A percentile compares a stretch with the other conserved stretches of the same genome.
Evolutionary conservation across 352 stramenopile genomes (phyloP).

Genomic region (Albugo candida): DNA sequence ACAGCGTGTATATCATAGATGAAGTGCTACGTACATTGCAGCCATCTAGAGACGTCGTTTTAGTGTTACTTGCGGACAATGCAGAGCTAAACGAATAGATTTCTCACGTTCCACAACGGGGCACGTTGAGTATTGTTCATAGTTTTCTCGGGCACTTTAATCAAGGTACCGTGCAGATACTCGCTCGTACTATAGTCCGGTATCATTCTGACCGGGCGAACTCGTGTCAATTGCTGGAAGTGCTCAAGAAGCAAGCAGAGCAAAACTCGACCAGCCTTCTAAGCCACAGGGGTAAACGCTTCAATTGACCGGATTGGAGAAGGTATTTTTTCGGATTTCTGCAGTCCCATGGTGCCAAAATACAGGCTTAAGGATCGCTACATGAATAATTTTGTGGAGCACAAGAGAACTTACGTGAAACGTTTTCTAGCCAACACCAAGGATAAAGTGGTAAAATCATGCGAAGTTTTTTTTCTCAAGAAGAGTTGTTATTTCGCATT

Average conservation of each 20-base stretch:
- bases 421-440: background rate
- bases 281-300: background rate
- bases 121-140: background rate
- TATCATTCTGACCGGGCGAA: slow-evolving; percentile 1
- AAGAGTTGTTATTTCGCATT: background rate
- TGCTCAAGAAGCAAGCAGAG: slow-evolving; percentile 7
- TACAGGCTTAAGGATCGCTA: background rate
- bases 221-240: slow-evolving; percentile 2
- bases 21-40: background rate
- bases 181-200: background rate
- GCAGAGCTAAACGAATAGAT: background rate
- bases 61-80: background rate
- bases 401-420: background rate
- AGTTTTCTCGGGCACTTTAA: slow-evolving; percentile 2
- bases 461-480: background rate
- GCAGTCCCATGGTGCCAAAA: background rate
- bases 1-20: background rate
- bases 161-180: slow-evolving; percentile 2
- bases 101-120: background rate
- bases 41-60: too few relatives aligned
- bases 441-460: background rate
- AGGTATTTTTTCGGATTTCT: background rate
- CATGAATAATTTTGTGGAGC: background rate
- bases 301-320: background rate
- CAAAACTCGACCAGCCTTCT: background rate